Percentiles rank a stretch among this genome's conserved stretches.
These are phyloP conservation scores for Botrytis cinerea DNA, from an alignment of 2,329 filamentous ascomycete species.

Conservation along the genomic window DNA sequence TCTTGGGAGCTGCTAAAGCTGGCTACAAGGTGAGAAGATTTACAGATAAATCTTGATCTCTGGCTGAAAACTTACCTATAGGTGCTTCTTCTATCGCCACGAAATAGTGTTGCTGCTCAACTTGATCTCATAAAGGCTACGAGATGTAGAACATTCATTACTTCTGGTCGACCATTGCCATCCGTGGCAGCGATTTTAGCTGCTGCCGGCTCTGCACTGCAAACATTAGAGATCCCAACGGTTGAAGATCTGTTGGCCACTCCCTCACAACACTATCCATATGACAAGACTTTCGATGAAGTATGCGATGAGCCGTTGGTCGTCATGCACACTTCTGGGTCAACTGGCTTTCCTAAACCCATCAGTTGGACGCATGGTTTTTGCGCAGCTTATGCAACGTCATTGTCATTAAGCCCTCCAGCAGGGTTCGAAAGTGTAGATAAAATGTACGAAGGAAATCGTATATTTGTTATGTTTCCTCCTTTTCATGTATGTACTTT, in stretches of 20 bases:
- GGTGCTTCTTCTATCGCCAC: constrained; percentile 12
- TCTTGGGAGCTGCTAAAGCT: constrained; percentile 6
- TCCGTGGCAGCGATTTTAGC: constrained; percentile 3
- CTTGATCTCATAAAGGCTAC: not conserved
- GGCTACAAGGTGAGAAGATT: not conserved
- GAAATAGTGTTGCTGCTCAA: constrained; percentile 18
- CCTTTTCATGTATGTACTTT: not conserved
- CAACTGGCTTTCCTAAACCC: constrained; percentile 27
- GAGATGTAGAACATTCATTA: constrained; percentile 10
- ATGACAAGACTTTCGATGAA: constrained; percentile 35
- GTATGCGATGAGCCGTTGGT: constrained; percentile 22
- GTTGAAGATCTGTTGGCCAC: constrained; percentile 2
- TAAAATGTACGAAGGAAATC: not conserved
- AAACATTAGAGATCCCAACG: not conserved
- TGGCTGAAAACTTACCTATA: not conserved
- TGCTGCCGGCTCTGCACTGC: not conserved
- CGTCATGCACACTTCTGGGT: constrained; percentile 26
- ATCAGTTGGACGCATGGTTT: constrained; percentile 2
- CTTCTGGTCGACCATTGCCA: not conserved
- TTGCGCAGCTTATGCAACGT: not conserved
- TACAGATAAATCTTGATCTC: not conserved
- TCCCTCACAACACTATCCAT: not conserved
- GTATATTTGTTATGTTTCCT: not conserved
- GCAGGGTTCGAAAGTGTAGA: not conserved
- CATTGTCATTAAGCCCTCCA: not conserved